These are phyloP conservation scores for Diaporthe eres DNA, from an alignment of 2,329 filamentous ascomycete species.

Conservation along the genomic window DNA sequence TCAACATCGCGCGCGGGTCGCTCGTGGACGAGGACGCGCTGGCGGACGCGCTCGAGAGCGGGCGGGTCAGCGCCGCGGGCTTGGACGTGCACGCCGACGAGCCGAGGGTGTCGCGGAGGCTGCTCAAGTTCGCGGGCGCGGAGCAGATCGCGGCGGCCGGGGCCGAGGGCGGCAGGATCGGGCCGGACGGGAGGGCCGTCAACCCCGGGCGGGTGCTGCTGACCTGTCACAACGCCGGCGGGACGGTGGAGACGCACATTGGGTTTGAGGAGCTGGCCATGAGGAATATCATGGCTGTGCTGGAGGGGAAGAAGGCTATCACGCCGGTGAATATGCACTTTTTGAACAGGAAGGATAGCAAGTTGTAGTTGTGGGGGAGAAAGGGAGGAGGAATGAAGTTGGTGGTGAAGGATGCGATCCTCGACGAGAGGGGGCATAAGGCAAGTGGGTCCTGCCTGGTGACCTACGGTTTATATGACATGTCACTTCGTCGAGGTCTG, in stretches of 20 bases:
- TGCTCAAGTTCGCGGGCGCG: constrained; percentile 56
- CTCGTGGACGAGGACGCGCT: constrained; percentile 77
- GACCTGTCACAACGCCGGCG: constrained; percentile 78
- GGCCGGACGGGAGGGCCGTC: background rate
- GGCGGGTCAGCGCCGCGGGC: constrained; percentile 65
- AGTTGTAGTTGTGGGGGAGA: background rate
- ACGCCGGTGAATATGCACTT: constrained; percentile 75
- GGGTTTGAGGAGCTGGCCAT: constrained; percentile 78
- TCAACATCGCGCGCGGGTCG: constrained; percentile 76
- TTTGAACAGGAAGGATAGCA: constrained; percentile 50
- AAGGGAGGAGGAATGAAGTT: background rate
- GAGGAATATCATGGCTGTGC: constrained; percentile 74
- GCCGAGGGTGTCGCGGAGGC: constrained; percentile 64
- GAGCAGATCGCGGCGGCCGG: constrained; percentile 4
- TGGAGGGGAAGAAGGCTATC: constrained; percentile 64
- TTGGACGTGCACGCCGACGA: constrained; percentile 76
- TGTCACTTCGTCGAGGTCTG: background rate
- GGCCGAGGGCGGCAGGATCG: background rate
- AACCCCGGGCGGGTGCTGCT: constrained; percentile 64
- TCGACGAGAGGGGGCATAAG: background rate
- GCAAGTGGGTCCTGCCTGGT: background rate
- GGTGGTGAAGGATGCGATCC: background rate
- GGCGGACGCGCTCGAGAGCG: constrained; percentile 68
- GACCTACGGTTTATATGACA: background rate
- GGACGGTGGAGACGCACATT: constrained; percentile 75